Conservation (phyloP, 2,329 filamentous ascomycete genomes). For the Xylaria sp. region DNA sequence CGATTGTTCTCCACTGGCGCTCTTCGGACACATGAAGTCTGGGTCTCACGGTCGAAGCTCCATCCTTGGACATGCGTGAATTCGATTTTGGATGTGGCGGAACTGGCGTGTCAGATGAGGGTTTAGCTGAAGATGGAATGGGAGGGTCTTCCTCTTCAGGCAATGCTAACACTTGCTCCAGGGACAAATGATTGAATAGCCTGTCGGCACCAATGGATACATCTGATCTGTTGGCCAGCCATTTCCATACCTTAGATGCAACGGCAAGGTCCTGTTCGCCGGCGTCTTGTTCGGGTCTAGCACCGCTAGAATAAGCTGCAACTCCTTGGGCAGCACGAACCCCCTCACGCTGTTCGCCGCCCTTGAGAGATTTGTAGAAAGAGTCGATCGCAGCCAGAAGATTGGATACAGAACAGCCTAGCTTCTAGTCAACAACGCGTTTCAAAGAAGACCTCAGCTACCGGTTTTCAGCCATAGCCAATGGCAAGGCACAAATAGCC, state of each 20-base stretch:
- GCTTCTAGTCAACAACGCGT: conserved; percentile 34
- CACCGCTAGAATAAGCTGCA: background rate
- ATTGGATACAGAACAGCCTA: conserved; percentile 47
- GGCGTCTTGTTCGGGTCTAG: conserved; percentile 25
- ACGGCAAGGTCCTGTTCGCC: conserved; percentile 48
- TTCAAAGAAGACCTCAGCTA: background rate
- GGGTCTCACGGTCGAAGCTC: conserved; percentile 35
- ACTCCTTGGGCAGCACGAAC: background rate
- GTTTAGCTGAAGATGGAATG: conserved; percentile 11
- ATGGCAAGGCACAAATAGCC: conserved; percentile 20
- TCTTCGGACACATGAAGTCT: conserved; percentile 64
- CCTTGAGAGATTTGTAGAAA: conserved; percentile 40
- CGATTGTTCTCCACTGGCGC: conserved; percentile 68
- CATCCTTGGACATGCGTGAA: conserved; percentile 12
- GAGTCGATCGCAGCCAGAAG: conserved; percentile 45
- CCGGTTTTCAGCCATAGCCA: background rate
- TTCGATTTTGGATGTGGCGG: conserved; percentile 3
- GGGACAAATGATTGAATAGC: conserved; percentile 52
- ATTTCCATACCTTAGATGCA: conserved; percentile 56
- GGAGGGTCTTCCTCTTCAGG: conserved; percentile 48
- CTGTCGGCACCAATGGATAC: conserved; percentile 54
- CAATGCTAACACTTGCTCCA: conserved; percentile 55
- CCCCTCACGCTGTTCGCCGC: conserved; percentile 8
- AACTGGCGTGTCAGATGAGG: background rate
- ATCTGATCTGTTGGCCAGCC: conserved; percentile 55